Evolutionary conservation across 2,329 filamentous ascomycete genomes (phyloP).

Genomic region (Cyphellophora europaea): DNA sequence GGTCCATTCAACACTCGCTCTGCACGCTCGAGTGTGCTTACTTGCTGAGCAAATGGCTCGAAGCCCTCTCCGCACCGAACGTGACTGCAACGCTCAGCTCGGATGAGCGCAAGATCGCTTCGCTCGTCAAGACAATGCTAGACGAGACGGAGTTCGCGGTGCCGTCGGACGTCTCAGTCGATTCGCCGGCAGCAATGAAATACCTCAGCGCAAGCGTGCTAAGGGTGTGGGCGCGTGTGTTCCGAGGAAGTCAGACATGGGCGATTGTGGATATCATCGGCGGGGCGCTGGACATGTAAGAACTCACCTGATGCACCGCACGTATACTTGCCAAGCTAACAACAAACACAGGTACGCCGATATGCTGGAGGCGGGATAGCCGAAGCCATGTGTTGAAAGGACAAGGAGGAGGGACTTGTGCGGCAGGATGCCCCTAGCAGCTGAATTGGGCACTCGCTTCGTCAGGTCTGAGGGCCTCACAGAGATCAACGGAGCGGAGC

Average conservation of each 20-base stretch:
- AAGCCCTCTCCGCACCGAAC: constrained; percentile 23
- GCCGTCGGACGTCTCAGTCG: constrained; percentile 10
- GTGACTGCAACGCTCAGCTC: constrained; percentile 19
- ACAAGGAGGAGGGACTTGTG: too few species aligned
- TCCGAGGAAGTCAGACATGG: constrained; percentile 34
- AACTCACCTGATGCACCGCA: too few species aligned
- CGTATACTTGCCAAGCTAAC: too few species aligned
- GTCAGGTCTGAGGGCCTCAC: too few species aligned
- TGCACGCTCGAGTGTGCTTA: constrained; percentile 31
- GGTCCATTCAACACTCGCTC: constrained; percentile 31
- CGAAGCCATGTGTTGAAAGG: not conserved
- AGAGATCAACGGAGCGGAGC: too few species aligned
- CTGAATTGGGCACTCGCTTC: too few species aligned
- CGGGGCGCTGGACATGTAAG: constrained; percentile 26
- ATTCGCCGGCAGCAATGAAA: constrained; percentile 24
- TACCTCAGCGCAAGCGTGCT: constrained; percentile 31
- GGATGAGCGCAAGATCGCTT: constrained; percentile 28
- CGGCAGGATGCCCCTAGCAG: too few species aligned
- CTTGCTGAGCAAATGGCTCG: constrained; percentile 30
- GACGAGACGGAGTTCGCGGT: constrained; percentile 26
- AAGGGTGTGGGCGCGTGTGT: constrained; percentile 33
- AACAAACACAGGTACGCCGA: constrained; percentile 23
- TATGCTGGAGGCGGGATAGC: constrained; percentile 24
- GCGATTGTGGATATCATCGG: constrained; percentile 34
- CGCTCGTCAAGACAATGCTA: constrained; percentile 31